Percentiles rank a stretch among this genome's conserved stretches.
These are phyloP conservation scores for Gonium pectorale DNA, from an alignment of 139 green algal species.

Conservation along the genomic window DNA sequence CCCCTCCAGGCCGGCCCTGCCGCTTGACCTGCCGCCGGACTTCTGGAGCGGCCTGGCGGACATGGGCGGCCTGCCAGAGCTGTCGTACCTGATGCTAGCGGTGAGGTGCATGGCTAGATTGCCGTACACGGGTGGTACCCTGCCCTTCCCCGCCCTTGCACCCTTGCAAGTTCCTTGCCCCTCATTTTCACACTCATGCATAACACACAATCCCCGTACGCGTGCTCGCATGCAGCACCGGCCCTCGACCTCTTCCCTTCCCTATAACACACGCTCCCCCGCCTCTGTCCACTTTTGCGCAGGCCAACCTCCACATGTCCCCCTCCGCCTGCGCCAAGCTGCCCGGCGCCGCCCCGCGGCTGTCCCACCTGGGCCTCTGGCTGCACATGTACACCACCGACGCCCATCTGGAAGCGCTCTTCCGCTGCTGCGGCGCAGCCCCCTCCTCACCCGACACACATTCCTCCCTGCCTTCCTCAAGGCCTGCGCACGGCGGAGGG, in stretches of 20 bases:
- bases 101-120: too few relatives aligned
- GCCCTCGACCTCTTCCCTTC: neutral
- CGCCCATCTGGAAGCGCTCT: neutral
- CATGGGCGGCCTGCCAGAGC: slow-evolving; percentile 1
- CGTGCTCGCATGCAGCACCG: too few relatives aligned
- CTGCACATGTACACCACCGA: slow-evolving; percentile 15
- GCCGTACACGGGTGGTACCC: too few relatives aligned
- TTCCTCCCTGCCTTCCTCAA: too few relatives aligned
- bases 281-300: neutral
- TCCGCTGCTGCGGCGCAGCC: too few relatives aligned
- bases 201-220: too few relatives aligned
- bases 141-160: too few relatives aligned
- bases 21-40: neutral
- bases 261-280: neutral
- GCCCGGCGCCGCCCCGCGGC: neutral
- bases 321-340: neutral
- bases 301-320: slow-evolving; percentile 6
- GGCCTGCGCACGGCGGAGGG: too few relatives aligned
- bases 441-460: too few relatives aligned
- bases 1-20: neutral
- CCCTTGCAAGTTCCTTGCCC: too few relatives aligned
- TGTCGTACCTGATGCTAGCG: slow-evolving; percentile 28
- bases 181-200: too few relatives aligned
- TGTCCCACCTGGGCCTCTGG: slow-evolving; percentile 22
- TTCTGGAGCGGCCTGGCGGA: neutral